Evolutionary conservation across 768 basidiomycete species (phyloP).

Genomic region (Rhizopogon vesiculosus): DNA sequence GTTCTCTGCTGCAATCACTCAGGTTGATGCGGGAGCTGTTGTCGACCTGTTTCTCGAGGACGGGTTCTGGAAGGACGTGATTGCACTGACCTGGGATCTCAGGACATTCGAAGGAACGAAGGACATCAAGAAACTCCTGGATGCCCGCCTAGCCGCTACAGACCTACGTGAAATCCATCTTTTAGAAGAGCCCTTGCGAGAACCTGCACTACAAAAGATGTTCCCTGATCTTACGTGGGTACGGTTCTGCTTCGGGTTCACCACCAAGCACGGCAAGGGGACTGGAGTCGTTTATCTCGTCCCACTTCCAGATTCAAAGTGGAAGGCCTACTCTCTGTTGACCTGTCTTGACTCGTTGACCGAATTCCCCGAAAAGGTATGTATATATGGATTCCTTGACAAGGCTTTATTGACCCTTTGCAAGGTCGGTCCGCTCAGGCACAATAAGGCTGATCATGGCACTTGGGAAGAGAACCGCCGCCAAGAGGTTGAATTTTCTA

Average conservation of each 20-base stretch:
- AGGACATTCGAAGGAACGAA: constrained; percentile 39
- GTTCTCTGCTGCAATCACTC: constrained; percentile 18
- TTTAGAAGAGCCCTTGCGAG: constrained; percentile 18
- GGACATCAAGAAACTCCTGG: constrained; percentile 34
- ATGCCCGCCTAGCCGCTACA: constrained; percentile 30
- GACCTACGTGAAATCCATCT: constrained; percentile 16
- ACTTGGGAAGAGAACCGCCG: too few relatives aligned
- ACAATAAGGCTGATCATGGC: constrained; percentile 11
- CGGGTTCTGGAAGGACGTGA: constrained; percentile 49
- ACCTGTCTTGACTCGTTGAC: constrained; percentile 60
- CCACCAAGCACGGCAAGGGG: constrained; percentile 41
- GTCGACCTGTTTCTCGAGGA: constrained; percentile 25
- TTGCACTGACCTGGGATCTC: constrained; percentile 54
- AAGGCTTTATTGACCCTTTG: not conserved
- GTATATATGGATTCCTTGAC: not conserved
- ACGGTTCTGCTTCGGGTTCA: constrained; percentile 52
- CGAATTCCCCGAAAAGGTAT: constrained; percentile 46
- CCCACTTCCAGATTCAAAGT: constrained; percentile 36
- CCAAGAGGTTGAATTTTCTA: too few relatives aligned
- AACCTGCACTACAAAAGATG: constrained; percentile 31
- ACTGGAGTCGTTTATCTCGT: constrained; percentile 53
- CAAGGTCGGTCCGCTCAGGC: constrained; percentile 37
- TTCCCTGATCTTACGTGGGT: constrained; percentile 56
- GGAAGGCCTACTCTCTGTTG: constrained; percentile 59
- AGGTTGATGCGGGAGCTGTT: constrained; percentile 11